phyloP scores from a whole-genome alignment of 345 rosid species.

The Triadica sebifera region DNA sequence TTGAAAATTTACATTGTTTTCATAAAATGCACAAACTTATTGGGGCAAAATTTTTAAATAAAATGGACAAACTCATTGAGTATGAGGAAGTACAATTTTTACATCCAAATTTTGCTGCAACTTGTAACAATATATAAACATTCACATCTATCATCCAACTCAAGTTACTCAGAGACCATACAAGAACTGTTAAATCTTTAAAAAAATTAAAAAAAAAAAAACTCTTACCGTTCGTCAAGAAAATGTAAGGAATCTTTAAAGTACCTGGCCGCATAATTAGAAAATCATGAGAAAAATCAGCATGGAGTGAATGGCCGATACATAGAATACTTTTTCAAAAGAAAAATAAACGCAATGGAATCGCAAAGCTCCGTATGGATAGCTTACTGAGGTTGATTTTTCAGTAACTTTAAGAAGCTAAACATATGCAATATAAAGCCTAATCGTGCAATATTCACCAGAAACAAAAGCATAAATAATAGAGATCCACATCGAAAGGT shows the following conservation, averaged over 20 bases:
- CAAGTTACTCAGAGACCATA: not conserved
- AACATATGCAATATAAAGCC: not conserved
- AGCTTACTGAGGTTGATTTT: not conserved
- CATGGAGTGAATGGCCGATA: not conserved
- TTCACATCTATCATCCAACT: not conserved
- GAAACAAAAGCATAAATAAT: not conserved
- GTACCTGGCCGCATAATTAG: constrained; percentile 39
- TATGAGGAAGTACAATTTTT: not conserved
- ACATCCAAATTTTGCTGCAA: not conserved
- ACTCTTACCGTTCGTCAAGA: constrained; percentile 76
- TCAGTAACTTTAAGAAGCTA: not conserved
- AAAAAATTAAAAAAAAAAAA: not conserved
- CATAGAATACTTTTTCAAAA: not conserved
- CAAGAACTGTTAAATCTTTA: not conserved
- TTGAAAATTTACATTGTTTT: no score
- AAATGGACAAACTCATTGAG: no score
- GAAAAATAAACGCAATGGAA: no score
- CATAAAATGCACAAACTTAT: no score
- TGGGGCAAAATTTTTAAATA: no score
- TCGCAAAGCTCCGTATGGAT: not conserved
- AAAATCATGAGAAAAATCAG: not conserved
- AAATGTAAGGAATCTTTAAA: constrained; percentile 68
- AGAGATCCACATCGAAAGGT: not conserved
- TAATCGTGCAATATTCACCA: not conserved
- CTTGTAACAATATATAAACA: not conserved